Evolutionary conservation across 2,329 filamentous ascomycete genomes (phyloP).

Genomic region (Esteya vermicola): DNA sequence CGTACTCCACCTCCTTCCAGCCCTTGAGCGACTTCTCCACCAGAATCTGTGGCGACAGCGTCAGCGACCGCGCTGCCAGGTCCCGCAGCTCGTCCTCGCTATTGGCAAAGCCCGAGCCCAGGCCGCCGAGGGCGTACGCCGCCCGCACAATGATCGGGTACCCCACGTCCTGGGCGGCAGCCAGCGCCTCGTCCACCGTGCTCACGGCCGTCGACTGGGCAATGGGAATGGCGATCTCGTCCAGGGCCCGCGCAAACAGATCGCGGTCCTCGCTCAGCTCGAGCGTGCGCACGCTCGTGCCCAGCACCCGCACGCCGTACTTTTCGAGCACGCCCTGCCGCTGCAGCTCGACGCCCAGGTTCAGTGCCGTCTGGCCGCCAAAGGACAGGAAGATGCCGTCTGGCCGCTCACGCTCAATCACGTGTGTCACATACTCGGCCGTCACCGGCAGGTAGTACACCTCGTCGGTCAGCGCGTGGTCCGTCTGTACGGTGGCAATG

Average conservation of each 20-base stretch:
- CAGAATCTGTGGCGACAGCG: constrained; percentile 87
- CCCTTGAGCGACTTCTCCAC: constrained; percentile 98
- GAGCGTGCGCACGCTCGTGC: constrained; percentile 85
- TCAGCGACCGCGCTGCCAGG: constrained; percentile 82
- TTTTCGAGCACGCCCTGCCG: constrained; percentile 89
- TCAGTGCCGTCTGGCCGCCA: constrained; percentile 92
- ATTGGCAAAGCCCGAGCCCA: constrained; percentile 91
- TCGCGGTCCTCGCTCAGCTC: constrained; percentile 94
- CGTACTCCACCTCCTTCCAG: constrained; percentile 99
- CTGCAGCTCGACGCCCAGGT: constrained; percentile 95
- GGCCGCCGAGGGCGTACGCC: constrained; percentile 87
- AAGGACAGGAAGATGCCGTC: constrained; percentile 97
- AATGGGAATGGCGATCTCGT: constrained; percentile 95
- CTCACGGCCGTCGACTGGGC: constrained; percentile 88
- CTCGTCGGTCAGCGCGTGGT: constrained; percentile 95
- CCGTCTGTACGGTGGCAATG: constrained; percentile 97
- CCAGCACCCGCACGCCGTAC: constrained; percentile 88
- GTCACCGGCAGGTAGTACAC: constrained; percentile 98
- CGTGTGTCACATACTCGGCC: constrained; percentile 91
- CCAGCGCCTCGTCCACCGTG: constrained; percentile 82
- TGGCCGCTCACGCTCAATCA: constrained; percentile 89
- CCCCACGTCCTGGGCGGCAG: constrained; percentile 73
- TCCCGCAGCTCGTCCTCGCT: constrained; percentile 89
- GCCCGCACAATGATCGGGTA: constrained; percentile 98
- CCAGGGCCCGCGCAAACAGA: constrained; percentile 85